A percentile compares a stretch with the other conserved stretches of the same genome.
These are phyloP conservation scores for Lepidium aucheri DNA, from an alignment of 345 rosid genomes.

Conservation along the genomic window DNA sequence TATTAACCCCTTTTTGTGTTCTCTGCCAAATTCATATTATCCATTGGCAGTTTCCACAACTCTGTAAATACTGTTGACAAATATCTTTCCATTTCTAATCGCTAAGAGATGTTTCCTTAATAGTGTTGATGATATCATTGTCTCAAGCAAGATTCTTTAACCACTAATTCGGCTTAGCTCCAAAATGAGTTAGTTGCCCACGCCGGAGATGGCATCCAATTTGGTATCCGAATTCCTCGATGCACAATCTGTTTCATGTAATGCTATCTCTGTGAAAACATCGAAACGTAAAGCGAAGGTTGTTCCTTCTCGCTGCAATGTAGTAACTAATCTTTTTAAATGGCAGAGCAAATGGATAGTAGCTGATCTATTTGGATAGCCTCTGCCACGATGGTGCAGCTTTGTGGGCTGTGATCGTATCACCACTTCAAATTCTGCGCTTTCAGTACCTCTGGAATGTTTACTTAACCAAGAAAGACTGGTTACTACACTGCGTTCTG, in stretches of 20 bases:
- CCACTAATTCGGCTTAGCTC: constrained; percentile 17
- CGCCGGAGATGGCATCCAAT: constrained; percentile 24
- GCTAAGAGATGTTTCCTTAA: background rate
- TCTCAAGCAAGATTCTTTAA: too few relatives aligned
- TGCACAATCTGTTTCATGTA: constrained; percentile 5
- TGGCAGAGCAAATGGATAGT: constrained; percentile 82
- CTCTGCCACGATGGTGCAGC: constrained; percentile 60
- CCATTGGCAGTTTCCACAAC: background rate
- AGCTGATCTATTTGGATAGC: constrained; percentile 37
- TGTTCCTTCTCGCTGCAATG: too few relatives aligned
- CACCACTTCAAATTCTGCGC: constrained; percentile 39
- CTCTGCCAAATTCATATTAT: background rate
- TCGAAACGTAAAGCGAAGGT: too few relatives aligned
- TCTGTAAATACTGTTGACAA: constrained; percentile 10
- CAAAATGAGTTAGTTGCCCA: constrained; percentile 12
- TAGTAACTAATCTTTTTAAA: too few relatives aligned
- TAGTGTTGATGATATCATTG: too few relatives aligned
- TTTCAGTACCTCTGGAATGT: constrained; percentile 46
- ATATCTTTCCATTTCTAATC: background rate
- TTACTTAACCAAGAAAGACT: constrained; percentile 68
- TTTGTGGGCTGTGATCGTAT: constrained; percentile 61
- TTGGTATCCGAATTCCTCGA: constrained; percentile 16
- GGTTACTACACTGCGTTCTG: constrained; percentile 28
- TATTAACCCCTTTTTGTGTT: background rate
- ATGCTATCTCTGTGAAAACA: background rate